Evolutionary conservation across 768 basidiomycete species (phyloP).

Genomic region (Kwoniella sp.): DNA sequence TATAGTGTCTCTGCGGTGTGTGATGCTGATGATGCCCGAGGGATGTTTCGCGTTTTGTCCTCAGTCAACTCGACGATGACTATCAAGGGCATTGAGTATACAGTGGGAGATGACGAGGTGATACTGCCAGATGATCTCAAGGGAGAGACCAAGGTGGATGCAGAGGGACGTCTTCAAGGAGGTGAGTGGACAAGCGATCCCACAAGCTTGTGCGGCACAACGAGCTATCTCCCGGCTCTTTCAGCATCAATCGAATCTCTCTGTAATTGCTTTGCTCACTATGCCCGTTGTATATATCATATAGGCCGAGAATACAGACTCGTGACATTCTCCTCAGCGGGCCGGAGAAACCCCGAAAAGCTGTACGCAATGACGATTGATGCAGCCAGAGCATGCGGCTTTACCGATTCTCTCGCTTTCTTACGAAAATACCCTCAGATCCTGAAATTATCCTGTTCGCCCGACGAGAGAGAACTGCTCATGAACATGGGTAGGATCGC

Average conservation of each 20-base stretch:
- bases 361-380: slow-evolving; percentile 97
- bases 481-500: slow-evolving; percentile 86
- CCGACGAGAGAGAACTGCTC: slow-evolving; percentile 87
- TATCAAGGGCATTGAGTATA: slow-evolving; percentile 70
- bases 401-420: slow-evolving; percentile 96
- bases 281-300: too few relatives aligned
- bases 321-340: slow-evolving; percentile 80
- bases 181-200: slow-evolving; percentile 61
- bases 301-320: slow-evolving; percentile 89
- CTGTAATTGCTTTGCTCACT: too few relatives aligned
- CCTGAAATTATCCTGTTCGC: slow-evolving; percentile 84
- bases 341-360: slow-evolving; percentile 72
- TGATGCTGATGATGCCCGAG: too few relatives aligned
- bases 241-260: neutral
- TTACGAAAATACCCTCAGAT: slow-evolving; percentile 88
- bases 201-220: too few relatives aligned
- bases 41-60: too few relatives aligned
- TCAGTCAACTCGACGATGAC: slow-evolving; percentile 38
- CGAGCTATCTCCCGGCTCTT: too few relatives aligned
- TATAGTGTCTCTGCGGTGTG: too few relatives aligned
- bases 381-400: slow-evolving; percentile 92
- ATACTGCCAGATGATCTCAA: slow-evolving; percentile 77
- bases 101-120: slow-evolving; percentile 88
- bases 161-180: slow-evolving; percentile 76
- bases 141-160: slow-evolving; percentile 90